Percentiles rank a stretch among this genome's conserved stretches.
Evolutionary conservation across 1,139 yeast genomes (phyloP).

Genomic region (Geotrichum phurueaensis): DNA sequence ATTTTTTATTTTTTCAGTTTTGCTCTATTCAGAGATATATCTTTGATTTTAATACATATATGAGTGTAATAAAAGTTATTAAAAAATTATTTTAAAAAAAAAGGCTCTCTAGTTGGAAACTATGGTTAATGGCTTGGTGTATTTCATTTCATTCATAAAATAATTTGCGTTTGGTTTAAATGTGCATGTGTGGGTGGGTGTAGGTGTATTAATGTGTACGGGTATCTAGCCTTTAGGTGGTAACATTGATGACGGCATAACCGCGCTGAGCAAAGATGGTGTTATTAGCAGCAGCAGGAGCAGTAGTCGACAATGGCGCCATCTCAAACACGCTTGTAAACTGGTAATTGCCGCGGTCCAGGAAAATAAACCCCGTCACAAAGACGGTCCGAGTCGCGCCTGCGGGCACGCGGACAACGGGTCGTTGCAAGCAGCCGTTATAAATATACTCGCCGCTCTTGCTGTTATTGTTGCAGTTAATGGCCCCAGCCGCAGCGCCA

Average conservation of each 20-base stretch:
- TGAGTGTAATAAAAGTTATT: no score
- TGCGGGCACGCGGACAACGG: conserved; percentile 42
- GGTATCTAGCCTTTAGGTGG: neutral
- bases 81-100: no score
- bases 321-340: conserved; percentile 69
- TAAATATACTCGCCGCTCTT: conserved; percentile 32
- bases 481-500: neutral
- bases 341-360: conserved; percentile 70
- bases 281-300: neutral
- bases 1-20: no score
- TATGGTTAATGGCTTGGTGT: no score
- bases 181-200: no score
- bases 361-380: conserved; percentile 49
- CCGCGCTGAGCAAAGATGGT: neutral
- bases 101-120: no score
- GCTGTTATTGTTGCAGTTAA: conserved; percentile 18
- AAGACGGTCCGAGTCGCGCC: conserved; percentile 40
- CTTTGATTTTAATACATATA: no score
- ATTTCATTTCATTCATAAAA: no score
- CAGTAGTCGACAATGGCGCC: neutral
- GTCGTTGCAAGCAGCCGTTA: conserved; percentile 62
- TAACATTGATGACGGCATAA: neutral
- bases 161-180: no score
- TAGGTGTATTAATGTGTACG: no score
- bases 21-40: no score